Percentiles rank a stretch among this genome's conserved stretches.
These are phyloP conservation scores for Magnolia officinalis DNA, from an alignment of 164 flowering plant species.

Conservation along the genomic window DNA sequence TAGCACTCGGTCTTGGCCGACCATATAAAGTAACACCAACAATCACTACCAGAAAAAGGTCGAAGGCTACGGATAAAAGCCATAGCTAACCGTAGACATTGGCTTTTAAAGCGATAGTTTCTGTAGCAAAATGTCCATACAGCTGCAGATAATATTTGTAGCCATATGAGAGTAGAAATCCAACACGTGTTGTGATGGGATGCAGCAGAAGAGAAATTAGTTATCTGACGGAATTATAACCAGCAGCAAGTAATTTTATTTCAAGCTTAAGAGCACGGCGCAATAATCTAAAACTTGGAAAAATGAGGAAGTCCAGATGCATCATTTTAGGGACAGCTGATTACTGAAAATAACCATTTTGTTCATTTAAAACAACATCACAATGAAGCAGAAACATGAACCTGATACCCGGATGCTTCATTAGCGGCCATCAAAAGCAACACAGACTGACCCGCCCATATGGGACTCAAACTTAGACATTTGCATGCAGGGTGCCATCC, in stretches of 20 bases:
- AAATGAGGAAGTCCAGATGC: background rate
- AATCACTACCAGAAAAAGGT: background rate
- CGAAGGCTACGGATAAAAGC: too few relatives aligned
- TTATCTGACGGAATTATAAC: too few relatives aligned
- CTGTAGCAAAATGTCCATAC: too few relatives aligned
- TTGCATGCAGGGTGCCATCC: constrained; percentile 19
- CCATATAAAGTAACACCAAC: constrained; percentile 80
- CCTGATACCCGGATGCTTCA: background rate
- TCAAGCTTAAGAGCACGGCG: background rate
- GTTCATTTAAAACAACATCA: background rate
- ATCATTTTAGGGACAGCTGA: background rate
- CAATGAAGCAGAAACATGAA: background rate
- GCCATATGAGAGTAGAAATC: too few relatives aligned
- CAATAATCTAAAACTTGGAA: background rate
- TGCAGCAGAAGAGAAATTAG: too few relatives aligned
- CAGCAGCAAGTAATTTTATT: too few relatives aligned
- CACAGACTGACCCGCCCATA: background rate
- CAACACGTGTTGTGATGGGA: too few relatives aligned
- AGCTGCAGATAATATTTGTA: too few relatives aligned
- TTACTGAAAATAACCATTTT: background rate
- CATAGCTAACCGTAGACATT: too few relatives aligned
- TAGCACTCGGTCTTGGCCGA: constrained; percentile 68
- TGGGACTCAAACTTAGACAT: constrained; percentile 25
- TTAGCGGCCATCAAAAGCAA: background rate
- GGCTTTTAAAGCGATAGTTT: too few relatives aligned